Percentiles rank a stretch among this genome's conserved stretches.
Conservation (phyloP, 2,329 filamentous ascomycete species). For the Diaporthe helianthi region DNA sequence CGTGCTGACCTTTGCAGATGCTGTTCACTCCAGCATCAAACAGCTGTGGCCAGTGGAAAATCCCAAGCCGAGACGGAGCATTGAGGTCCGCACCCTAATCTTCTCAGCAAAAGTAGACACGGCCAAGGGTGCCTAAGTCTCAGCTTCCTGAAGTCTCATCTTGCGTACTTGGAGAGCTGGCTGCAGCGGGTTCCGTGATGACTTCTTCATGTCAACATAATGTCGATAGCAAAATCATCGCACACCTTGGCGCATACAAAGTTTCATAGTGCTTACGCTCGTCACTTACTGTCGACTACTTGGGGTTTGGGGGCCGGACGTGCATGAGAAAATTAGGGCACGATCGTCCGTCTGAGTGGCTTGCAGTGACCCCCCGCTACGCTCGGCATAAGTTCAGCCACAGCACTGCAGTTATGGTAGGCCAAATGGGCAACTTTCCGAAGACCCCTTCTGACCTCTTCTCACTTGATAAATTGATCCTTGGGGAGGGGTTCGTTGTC, state of each 20-base stretch:
- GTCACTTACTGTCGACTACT: no score
- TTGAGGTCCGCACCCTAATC: slow-evolving; percentile 11
- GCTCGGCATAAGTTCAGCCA: no score
- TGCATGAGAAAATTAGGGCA: background rate
- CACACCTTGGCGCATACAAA: background rate
- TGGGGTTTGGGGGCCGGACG: no score
- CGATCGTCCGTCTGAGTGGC: no score
- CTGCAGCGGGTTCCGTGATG: background rate
- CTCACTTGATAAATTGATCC: no score
- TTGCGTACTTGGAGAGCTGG: background rate
- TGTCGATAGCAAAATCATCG: background rate
- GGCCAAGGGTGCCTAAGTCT: background rate
- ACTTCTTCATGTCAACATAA: background rate
- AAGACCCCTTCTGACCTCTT: no score
- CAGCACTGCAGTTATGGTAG: no score
- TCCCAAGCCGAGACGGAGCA: slow-evolving; percentile 1
- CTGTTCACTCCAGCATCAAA: slow-evolving; percentile 9
- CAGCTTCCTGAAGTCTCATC: no score
- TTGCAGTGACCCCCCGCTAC: no score
- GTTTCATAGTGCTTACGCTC: background rate
- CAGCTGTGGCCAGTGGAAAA: background rate
- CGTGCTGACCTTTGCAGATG: background rate
- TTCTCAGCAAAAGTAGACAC: background rate
- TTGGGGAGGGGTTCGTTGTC: no score
- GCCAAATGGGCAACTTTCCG: no score